Percentiles rank a stretch among this genome's conserved stretches.
These are phyloP conservation scores for Scedosporium boydii DNA, from an alignment of 2,329 filamentous ascomycete genomes.

Conservation along the genomic window DNA sequence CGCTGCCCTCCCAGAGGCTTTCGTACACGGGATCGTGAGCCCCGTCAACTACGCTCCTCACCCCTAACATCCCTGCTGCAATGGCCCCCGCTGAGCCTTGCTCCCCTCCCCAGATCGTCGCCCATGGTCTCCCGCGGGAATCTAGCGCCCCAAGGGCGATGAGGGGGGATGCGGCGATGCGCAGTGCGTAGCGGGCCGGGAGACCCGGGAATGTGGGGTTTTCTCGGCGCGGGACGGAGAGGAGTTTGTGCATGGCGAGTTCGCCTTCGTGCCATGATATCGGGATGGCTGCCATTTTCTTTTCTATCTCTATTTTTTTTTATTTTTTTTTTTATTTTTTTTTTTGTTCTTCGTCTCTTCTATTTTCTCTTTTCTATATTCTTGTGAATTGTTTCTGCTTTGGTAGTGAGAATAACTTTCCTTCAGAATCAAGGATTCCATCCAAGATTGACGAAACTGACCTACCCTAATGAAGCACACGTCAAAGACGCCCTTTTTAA, in stretches of 20 bases:
- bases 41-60: slow-evolving; percentile 51
- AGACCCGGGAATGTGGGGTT: slow-evolving; percentile 63
- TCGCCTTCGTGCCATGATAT: slow-evolving; percentile 39
- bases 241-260: slow-evolving; percentile 49
- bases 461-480: no score
- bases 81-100: slow-evolving; percentile 57
- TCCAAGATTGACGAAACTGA: no score
- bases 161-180: slow-evolving; percentile 54
- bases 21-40: slow-evolving; percentile 60
- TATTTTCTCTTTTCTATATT: not conserved
- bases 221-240: slow-evolving; percentile 43
- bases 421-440: no score
- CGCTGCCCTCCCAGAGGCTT: slow-evolving; percentile 44
- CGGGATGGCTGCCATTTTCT: not conserved
- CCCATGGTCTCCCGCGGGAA: slow-evolving; percentile 58
- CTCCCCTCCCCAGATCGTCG: slow-evolving; percentile 67
- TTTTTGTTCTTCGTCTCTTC: not conserved
- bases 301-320: not conserved
- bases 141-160: slow-evolving; percentile 69
- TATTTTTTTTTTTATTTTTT: no score
- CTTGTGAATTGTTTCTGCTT: not conserved
- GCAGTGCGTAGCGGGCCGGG: slow-evolving; percentile 47
- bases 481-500: no score
- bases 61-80: slow-evolving; percentile 52
- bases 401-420: not conserved